Conservation (phyloP, 1,139 yeast species). For the Yamadazyma kanchanaburiensis region DNA sequence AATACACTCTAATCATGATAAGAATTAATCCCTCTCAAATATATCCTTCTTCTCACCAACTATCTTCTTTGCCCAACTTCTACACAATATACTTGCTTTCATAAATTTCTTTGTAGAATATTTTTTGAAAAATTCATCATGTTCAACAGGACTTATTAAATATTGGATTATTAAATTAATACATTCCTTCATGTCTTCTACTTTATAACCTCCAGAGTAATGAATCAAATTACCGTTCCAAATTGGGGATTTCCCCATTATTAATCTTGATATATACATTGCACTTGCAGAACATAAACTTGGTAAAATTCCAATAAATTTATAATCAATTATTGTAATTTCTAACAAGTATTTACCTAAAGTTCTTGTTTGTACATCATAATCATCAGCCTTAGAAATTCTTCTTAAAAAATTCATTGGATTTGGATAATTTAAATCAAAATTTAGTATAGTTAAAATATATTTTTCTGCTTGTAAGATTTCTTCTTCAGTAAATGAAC, state of each 20-base stretch:
- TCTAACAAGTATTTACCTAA: conserved; percentile 87
- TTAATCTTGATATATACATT: conserved; percentile 81
- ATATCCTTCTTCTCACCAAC: conserved; percentile 33
- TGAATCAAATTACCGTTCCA: conserved; percentile 85
- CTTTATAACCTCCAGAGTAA: conserved; percentile 89
- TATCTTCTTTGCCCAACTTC: conserved; percentile 84
- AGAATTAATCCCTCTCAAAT: conserved; percentile 14
- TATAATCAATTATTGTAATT: conserved; percentile 75
- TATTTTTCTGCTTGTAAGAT: conserved; percentile 85
- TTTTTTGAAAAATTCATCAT: conserved; percentile 91
- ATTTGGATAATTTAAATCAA: conserved; percentile 84
- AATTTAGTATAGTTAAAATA: conserved; percentile 70
- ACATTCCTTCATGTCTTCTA: conserved; percentile 66
- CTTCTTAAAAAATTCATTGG: conserved; percentile 93
- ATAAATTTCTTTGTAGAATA: conserved; percentile 88
- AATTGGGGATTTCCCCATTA: conserved; percentile 65
- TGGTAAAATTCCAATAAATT: conserved; percentile 75
- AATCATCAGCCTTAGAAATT: conserved; percentile 92
- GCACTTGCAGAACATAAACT: conserved; percentile 89
- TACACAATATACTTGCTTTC: conserved; percentile 85
- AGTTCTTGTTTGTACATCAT: conserved; percentile 89
- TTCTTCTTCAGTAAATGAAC: conserved; percentile 79
- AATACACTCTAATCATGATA: background rate
- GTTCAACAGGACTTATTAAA: conserved; percentile 78
- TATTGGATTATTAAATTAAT: conserved; percentile 75